These are phyloP conservation scores for Phytophthora pinifolia DNA, from an alignment of 352 stramenopile genomes.

Conservation along the genomic window DNA sequence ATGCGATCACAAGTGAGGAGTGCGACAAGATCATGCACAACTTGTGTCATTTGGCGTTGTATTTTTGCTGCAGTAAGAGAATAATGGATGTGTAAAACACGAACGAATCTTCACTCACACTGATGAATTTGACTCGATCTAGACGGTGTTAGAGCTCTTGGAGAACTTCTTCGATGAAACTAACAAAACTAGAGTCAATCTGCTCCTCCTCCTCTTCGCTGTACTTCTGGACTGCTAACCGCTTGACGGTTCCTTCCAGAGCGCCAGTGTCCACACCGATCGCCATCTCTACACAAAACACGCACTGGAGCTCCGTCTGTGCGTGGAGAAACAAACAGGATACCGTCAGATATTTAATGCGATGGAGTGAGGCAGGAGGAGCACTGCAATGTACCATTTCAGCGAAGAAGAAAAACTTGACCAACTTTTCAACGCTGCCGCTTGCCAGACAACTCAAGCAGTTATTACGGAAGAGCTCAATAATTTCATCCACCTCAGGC, in stretches of 20 bases:
- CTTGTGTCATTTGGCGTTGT: slow-evolving; percentile 17
- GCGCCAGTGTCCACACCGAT: slow-evolving; percentile 57
- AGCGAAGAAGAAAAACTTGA: slow-evolving; percentile 90
- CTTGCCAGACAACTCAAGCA: slow-evolving; percentile 80
- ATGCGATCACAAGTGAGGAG: slow-evolving; percentile 36
- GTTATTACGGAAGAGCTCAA: slow-evolving; percentile 68
- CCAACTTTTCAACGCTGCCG: slow-evolving; percentile 59
- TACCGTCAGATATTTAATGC: slow-evolving; percentile 4
- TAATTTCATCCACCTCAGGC: slow-evolving; percentile 76
- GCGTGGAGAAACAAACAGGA: background rate
- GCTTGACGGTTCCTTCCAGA: slow-evolving; percentile 71
- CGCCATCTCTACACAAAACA: slow-evolving; percentile 83
- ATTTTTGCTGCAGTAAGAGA: slow-evolving; percentile 22
- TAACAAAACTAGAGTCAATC: slow-evolving; percentile 85
- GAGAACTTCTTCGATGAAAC: slow-evolving; percentile 79
- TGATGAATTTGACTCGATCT: slow-evolving; percentile 22
- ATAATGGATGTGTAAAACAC: slow-evolving; percentile 32
- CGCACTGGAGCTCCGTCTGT: slow-evolving; percentile 73
- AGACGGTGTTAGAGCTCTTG: slow-evolving; percentile 52
- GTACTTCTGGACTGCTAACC: slow-evolving; percentile 59
- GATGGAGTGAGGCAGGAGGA: background rate
- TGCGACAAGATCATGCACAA: background rate
- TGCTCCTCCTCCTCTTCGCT: slow-evolving; percentile 71
- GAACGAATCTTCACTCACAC: slow-evolving; percentile 23
- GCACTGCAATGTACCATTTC: slow-evolving; percentile 59